A percentile compares a stretch with the other conserved stretches of the same genome.
These are phyloP conservation scores for Solanum sparsipilum DNA, from an alignment of 257 asterid genomes.

Conservation along the genomic window DNA sequence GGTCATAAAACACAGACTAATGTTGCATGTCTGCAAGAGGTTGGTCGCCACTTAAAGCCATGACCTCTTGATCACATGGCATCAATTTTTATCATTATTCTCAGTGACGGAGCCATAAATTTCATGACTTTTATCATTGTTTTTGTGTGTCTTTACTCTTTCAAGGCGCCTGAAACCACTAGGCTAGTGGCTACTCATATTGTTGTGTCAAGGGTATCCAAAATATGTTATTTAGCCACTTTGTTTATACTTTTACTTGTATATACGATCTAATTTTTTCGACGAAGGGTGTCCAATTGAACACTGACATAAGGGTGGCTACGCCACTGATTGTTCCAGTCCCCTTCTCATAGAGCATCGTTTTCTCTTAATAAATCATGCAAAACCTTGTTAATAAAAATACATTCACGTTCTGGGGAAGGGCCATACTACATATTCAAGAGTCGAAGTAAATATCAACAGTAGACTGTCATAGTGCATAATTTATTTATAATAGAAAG, in stretches of 20 bases:
- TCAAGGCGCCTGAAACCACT: too few relatives aligned
- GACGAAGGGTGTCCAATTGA: too few relatives aligned
- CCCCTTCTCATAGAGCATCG: background rate
- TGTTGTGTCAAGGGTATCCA: too few relatives aligned
- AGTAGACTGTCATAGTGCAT: background rate
- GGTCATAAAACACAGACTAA: background rate
- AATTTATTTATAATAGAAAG: too few relatives aligned
- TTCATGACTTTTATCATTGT: too few relatives aligned
- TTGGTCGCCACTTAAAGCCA: background rate
- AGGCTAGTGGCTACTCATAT: too few relatives aligned
- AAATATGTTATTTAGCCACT: too few relatives aligned
- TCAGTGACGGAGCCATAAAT: too few relatives aligned
- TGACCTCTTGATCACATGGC: background rate
- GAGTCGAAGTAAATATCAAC: background rate
- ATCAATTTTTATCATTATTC: background rate
- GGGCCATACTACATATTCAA: background rate
- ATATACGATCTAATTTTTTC: too few relatives aligned
- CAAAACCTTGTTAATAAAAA: background rate
- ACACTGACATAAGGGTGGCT: too few relatives aligned
- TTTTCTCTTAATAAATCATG: background rate
- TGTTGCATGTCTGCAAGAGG: background rate
- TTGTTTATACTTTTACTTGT: too few relatives aligned
- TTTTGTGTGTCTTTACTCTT: too few relatives aligned
- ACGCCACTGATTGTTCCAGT: background rate
- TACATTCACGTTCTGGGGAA: background rate